These are phyloP conservation scores for Komagataea norvegica DNA, from an alignment of 1,139 yeast species.

Conservation along the genomic window DNA sequence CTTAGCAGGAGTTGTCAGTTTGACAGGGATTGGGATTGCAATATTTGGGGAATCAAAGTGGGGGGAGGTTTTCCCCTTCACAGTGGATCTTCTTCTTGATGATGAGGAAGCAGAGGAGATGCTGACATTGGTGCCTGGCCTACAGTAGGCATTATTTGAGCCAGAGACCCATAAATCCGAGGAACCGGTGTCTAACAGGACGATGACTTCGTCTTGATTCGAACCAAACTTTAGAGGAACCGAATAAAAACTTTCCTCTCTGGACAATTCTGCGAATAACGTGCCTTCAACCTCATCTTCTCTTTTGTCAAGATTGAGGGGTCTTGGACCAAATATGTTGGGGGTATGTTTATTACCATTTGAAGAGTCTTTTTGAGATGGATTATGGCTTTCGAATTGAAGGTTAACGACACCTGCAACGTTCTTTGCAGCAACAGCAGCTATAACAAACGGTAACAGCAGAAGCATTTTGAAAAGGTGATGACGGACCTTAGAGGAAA, in stretches of 20 bases:
- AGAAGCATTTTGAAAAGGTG: no score
- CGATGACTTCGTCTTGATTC: conserved; percentile 45
- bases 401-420: background rate
- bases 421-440: conserved; percentile 1
- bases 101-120: background rate
- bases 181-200: conserved; percentile 67
- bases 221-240: conserved; percentile 50
- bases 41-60: background rate
- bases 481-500: no score
- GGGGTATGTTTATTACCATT: no score
- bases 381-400: no score
- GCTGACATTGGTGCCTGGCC: conserved; percentile 5
- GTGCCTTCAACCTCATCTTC: conserved; percentile 28
- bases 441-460: conserved; percentile 1
- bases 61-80: background rate
- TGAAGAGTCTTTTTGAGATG: no score
- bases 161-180: conserved; percentile 61
- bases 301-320: no score
- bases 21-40: background rate
- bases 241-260: conserved; percentile 46
- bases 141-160: conserved; percentile 23
- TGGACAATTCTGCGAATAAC: conserved; percentile 37
- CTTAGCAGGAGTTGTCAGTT: background rate
- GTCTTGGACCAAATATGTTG: no score
- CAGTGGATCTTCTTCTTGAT: background rate